Conservation (phyloP, 2,329 filamentous ascomycete genomes). For the Fusarium sp. region DNA sequence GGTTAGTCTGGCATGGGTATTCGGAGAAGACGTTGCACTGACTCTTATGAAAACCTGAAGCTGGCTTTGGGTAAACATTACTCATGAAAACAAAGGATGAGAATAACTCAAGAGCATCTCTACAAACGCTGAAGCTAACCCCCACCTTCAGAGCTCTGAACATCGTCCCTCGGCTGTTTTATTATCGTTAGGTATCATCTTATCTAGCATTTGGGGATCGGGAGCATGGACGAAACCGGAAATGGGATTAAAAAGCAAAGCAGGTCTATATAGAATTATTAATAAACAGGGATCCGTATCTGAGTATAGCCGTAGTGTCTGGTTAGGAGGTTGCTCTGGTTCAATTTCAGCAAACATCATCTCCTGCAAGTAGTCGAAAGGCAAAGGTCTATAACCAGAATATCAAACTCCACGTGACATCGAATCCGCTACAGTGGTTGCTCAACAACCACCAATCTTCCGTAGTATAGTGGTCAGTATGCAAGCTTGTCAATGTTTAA, state of each 20-base stretch:
- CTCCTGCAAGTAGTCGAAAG: background rate
- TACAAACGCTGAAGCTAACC: slow-evolving; percentile 34
- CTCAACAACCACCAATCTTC: slow-evolving; percentile 2
- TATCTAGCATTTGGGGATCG: background rate
- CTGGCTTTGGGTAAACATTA: slow-evolving; percentile 14
- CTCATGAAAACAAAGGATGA: slow-evolving; percentile 30
- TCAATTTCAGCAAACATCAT: background rate
- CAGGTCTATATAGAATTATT: background rate
- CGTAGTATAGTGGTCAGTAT: too few species aligned
- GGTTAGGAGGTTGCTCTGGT: background rate
- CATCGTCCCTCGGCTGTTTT: slow-evolving; percentile 9
- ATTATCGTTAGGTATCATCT: slow-evolving; percentile 4
- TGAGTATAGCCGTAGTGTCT: background rate
- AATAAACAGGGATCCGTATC: background rate
- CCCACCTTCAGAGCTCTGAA: slow-evolving; percentile 22
- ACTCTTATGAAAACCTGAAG: slow-evolving; percentile 10
- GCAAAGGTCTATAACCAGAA: background rate
- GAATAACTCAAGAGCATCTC: slow-evolving; percentile 21
- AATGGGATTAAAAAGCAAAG: background rate
- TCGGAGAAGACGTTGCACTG: slow-evolving; percentile 14
- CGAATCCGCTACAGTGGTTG: slow-evolving; percentile 20
- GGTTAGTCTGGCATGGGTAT: slow-evolving; percentile 41
- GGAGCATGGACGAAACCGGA: background rate
- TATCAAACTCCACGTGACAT: background rate
- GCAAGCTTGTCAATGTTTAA: too few species aligned